Evolutionary conservation across 2,329 filamentous ascomycete genomes (phyloP).

Genomic region (Aurifilum marmelostoma): DNA sequence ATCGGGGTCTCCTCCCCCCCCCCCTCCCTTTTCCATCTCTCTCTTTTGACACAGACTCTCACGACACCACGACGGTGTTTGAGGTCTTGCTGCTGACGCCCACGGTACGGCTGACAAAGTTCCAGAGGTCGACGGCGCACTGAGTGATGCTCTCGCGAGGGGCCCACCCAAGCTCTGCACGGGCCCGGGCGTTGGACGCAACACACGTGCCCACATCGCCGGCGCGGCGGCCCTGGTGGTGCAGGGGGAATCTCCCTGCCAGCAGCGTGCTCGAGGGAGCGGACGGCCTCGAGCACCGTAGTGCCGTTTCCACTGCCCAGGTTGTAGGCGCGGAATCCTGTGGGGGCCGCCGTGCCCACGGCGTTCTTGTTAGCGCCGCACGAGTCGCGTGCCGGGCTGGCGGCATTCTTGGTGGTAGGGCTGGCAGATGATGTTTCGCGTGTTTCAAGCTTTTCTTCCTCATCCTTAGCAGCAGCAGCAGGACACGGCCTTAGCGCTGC

Average conservation of each 20-base stretch:
- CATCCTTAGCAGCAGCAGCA: conserved; percentile 35
- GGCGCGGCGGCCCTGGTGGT: conserved; percentile 42
- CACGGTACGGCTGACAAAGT: conserved; percentile 35
- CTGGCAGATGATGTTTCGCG: not conserved
- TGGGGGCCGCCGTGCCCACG: conserved; percentile 30
- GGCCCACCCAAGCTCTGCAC: conserved; percentile 48
- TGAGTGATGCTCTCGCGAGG: conserved; percentile 38
- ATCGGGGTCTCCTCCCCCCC: no score
- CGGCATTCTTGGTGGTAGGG: not conserved
- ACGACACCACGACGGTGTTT: not conserved
- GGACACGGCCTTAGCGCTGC: conserved; percentile 53
- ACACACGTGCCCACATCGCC: conserved; percentile 51
- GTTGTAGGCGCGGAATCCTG: conserved; percentile 49
- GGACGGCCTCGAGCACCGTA: conserved; percentile 49
- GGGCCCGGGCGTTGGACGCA: conserved; percentile 45
- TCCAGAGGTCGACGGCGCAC: conserved; percentile 41
- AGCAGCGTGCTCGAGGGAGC: conserved; percentile 43
- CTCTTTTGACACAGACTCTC: no score
- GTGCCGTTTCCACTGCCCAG: conserved; percentile 50
- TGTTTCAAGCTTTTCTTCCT: not conserved
- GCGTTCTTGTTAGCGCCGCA: not conserved
- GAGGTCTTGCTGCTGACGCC: conserved; percentile 5
- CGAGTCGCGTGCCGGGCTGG: not conserved
- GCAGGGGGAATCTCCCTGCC: conserved; percentile 42
- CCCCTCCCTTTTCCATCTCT: not conserved